A percentile compares a stretch with the other conserved stretches of the same genome.
Evolutionary conservation across 805 yeast species (phyloP).

Genomic region (Yamadazyma akitaensis): DNA sequence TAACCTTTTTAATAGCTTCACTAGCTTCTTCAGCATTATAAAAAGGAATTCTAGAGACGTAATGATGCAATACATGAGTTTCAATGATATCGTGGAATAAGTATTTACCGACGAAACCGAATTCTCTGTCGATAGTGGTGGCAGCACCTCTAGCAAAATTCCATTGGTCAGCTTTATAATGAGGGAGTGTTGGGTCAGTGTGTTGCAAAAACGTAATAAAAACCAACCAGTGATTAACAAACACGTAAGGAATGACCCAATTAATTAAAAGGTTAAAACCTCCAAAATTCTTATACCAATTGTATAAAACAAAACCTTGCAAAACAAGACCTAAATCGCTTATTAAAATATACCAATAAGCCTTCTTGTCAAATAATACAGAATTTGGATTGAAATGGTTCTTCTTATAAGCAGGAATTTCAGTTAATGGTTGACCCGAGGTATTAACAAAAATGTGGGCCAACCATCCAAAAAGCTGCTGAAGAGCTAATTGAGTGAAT

Average conservation of each 20-base stretch:
- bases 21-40: constrained; percentile 81
- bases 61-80: constrained; percentile 87
- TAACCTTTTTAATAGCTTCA: constrained; percentile 73
- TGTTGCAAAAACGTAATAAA: constrained; percentile 84
- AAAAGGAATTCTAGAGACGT: constrained; percentile 79
- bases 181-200: constrained; percentile 76
- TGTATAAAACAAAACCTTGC: constrained; percentile 51
- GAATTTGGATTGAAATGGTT: constrained; percentile 74
- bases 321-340: constrained; percentile 69
- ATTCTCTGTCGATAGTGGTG: constrained; percentile 81
- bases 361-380: constrained; percentile 70
- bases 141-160: constrained; percentile 88
- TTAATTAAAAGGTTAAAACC: constrained; percentile 58
- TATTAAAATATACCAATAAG: constrained; percentile 66
- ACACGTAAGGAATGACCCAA: constrained; percentile 74
- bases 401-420: constrained; percentile 42
- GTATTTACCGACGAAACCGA: constrained; percentile 74
- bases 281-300: constrained; percentile 62
- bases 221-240: constrained; percentile 88
- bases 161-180: constrained; percentile 75
- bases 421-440: constrained; percentile 66
- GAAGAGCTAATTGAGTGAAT: constrained; percentile 51
- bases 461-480: constrained; percentile 80
- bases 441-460: constrained; percentile 56
- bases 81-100: constrained; percentile 87